Evolutionary conservation across 2,329 filamentous ascomycete species (phyloP), one percentile per base, ranked within the genome.

Genomic region (Calonectria pauciramosa): DNA sequence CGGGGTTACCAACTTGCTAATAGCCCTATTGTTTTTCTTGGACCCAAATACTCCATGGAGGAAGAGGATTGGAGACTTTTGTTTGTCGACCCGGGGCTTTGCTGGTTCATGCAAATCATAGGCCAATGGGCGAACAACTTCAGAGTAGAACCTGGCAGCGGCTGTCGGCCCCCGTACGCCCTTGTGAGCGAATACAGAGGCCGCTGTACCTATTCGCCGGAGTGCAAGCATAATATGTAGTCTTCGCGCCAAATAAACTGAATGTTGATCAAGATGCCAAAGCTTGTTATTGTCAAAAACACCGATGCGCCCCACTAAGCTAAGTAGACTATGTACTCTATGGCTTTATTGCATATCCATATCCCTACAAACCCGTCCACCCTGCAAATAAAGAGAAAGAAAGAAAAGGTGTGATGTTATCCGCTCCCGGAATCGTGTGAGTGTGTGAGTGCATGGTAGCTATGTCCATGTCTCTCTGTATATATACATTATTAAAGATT

Each of bases 21-120:
- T 97, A 82, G 91, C 95, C 84, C 96, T 90, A 84, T 98, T 98
- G 84, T 99, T 99, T 87, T 95, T 96, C 87, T 97, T 98, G 47
- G 95, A 98, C 26, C 96, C 96, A 82, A 99, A 98, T 14, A 99
- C 89, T 1, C 97, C 96, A 84, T 99, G 96, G 82, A 99, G 91
- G 78, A 99, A 94, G 75, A 99, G 86, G 77, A 99, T 95, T 2
- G 96, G 94, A 49, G 86, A 85, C 73, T 84, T 82, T 81, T 88
- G 83, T 70, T 85, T 82, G 32, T 85, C 84, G 2, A 84, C 83
- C 52, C 71, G 76, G 9, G 80, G 79, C 65, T 87, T 88, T 1
- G 86, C 80, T 1, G 94, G 92, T 80, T 90, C 87, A 82, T 95
- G 92, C 54, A 94, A 86, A 80, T 95, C 93, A 83, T 91, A 95